Base-by-base conservation (phyloP, 2,329 filamentous ascomycete genomes). In the Aspergillus sergii region DNA sequence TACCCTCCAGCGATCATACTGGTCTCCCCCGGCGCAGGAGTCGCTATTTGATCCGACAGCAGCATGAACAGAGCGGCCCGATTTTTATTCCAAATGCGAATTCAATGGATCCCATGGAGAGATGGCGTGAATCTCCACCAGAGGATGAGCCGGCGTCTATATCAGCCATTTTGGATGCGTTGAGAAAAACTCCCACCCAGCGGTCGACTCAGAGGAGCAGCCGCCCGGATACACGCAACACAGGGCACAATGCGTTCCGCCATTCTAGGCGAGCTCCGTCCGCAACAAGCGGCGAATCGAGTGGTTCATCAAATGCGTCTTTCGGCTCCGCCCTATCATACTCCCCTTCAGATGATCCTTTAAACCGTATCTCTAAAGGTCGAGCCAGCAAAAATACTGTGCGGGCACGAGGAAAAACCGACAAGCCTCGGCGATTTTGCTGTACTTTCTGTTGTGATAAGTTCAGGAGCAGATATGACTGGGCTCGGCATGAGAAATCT, bases 391-490 rank as follows among this genome's bases (percentile, higher is more conserved):
- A 54, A 54, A 30, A 6, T 36, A 54, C 50, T n/a, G 16, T 19
- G 3, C 30, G 30, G 50, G 10, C 30, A 34, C 26, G 50, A 12
- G 26, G 12, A 14, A 23, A 28, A n/a, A 10, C 2, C 2, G 26
- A 50, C 19, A 30, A 50, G 46, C 59, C 14, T 39, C 53, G 59
- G n/a, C 39, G 51, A 21, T 71, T 66, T 34, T 67, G 66, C 26
- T 72, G 71, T 54, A 72, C 69, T 1, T 72, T 72, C 34, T 72
- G 70, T 41, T 71, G 66, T 39, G 70, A 72, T 46, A 65, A 41
- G 21, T 73, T 73, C 54, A 69, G 69, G 30, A 72, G 56, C 43
- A 72, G 69, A 39, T 71, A 66, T 50, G 71, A 73, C 58, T 73
- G 69, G 68, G 48, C 51, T 16, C 64, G 70, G 1, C 70, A 73